Evolutionary conservation across 331 rosid genomes (phyloP).

Genomic region (Quercus phellos): DNA sequence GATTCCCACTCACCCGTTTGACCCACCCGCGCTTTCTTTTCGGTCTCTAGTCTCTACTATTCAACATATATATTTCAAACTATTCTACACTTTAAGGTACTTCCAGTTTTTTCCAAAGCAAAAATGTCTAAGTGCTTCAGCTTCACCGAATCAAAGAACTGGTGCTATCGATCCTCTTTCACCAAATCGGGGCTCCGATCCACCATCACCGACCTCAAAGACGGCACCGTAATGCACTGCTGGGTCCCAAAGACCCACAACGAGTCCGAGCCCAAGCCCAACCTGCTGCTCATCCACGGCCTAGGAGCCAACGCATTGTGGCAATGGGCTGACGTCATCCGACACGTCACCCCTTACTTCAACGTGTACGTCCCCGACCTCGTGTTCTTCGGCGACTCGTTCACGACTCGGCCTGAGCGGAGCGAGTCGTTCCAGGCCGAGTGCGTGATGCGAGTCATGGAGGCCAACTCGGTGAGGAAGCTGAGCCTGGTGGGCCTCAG

Average conservation of each 20-base stretch:
- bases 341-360: conserved; percentile 38
- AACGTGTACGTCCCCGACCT: conserved; percentile 81
- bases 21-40: too few relatives aligned
- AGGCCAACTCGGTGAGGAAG: conserved; percentile 41
- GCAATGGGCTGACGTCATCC: conserved; percentile 67
- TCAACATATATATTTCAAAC: too few relatives aligned
- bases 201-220: conserved; percentile 44
- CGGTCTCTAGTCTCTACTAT: too few relatives aligned
- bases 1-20: too few relatives aligned
- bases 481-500: conserved; percentile 63
- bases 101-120: not conserved
- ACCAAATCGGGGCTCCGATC: conserved; percentile 54
- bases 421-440: conserved; percentile 64
- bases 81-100: too few relatives aligned
- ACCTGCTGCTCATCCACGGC: conserved; percentile 73
- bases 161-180: conserved; percentile 47
- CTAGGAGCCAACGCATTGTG: conserved; percentile 66
- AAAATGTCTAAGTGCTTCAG: conserved; percentile 46
- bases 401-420: conserved; percentile 49
- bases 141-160: conserved; percentile 51
- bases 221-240: conserved; percentile 63
- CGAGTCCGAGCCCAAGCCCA: conserved; percentile 40
- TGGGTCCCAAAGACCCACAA: conserved; percentile 57
- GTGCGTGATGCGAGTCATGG: conserved; percentile 64
- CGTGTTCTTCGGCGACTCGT: conserved; percentile 60